These are phyloP conservation scores for Emericellopsis terricola DNA, from an alignment of 495 filamentous ascomycete genomes.

Conservation along the genomic window DNA sequence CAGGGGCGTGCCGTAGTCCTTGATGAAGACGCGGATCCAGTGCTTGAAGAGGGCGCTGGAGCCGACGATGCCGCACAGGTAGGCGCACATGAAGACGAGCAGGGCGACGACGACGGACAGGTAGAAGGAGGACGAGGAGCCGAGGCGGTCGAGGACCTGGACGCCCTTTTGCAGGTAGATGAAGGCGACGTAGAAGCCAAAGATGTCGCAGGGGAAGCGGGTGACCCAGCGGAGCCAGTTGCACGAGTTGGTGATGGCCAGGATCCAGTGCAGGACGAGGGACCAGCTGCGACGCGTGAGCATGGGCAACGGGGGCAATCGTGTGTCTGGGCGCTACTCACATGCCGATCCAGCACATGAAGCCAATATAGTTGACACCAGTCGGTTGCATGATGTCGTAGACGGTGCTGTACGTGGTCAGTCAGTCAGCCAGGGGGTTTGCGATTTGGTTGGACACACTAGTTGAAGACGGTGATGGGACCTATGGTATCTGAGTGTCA, in stretches of 20 bases:
- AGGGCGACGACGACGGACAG: slow-evolving; percentile 57
- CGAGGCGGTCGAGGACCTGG: slow-evolving; percentile 49
- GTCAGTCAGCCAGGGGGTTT: slow-evolving; percentile 6
- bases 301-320: neutral
- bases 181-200: slow-evolving; percentile 76
- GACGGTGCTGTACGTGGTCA: slow-evolving; percentile 35
- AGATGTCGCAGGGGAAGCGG: slow-evolving; percentile 72
- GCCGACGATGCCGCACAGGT: slow-evolving; percentile 52
- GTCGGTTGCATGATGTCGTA: slow-evolving; percentile 61
- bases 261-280: slow-evolving; percentile 59
- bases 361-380: slow-evolving; percentile 54
- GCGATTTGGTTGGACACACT: slow-evolving; percentile 17
- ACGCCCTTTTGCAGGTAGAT: slow-evolving; percentile 78
- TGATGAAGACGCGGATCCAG: slow-evolving; percentile 55
- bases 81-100: slow-evolving; percentile 54
- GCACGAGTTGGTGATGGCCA: slow-evolving; percentile 65
- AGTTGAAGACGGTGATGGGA: slow-evolving; percentile 77
- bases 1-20: slow-evolving; percentile 71
- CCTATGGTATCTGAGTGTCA: too few relatives aligned
- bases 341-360: slow-evolving; percentile 77
- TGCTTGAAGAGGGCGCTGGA: slow-evolving; percentile 51
- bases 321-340: slow-evolving; percentile 15
- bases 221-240: slow-evolving; percentile 70
- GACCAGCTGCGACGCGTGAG: slow-evolving; percentile 41
- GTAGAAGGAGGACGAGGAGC: slow-evolving; percentile 41